Conservation (phyloP, 169 alveolate genomes). For the Plasmodium gallinaceum region DNA sequence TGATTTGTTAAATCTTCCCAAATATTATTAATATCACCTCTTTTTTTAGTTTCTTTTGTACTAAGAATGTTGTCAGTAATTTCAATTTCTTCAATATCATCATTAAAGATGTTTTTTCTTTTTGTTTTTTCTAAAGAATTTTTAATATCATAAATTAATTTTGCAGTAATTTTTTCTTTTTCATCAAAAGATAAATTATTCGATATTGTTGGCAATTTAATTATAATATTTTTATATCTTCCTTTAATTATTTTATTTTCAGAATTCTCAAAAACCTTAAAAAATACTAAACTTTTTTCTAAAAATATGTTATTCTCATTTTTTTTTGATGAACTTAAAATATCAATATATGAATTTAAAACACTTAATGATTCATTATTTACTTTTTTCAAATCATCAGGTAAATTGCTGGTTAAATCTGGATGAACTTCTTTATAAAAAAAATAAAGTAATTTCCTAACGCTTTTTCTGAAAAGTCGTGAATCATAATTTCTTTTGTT, state of each 20-base stretch:
- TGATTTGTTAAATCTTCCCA: conserved; percentile 69
- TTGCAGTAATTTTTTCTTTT: conserved; percentile 49
- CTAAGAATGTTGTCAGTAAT: conserved; percentile 1
- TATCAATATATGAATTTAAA: conserved; percentile 74
- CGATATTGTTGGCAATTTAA: conserved; percentile 49
- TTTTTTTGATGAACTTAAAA: conserved; percentile 36
- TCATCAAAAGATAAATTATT: conserved; percentile 54
- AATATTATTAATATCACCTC: conserved; percentile 32
- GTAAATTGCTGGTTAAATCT: conserved; percentile 59
- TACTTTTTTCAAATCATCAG: conserved; percentile 74
- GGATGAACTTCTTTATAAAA: conserved; percentile 78
- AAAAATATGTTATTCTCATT: conserved; percentile 52
- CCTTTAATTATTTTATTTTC: conserved; percentile 68
- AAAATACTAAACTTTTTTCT: conserved; percentile 52
- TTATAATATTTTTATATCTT: conserved; percentile 45
- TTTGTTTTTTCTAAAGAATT: conserved; percentile 49
- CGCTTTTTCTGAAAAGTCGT: conserved; percentile 34
- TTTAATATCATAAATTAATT: conserved; percentile 71
- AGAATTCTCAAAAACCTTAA: conserved; percentile 63
- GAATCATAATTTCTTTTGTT: conserved; percentile 39
- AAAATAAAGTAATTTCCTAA: conserved; percentile 60
- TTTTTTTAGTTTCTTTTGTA: not conserved
- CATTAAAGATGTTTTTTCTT: conserved; percentile 5
- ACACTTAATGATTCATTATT: conserved; percentile 72
- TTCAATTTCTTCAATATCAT: conserved; percentile 29